Evolutionary conservation across 768 basidiomycete genomes (phyloP).

Genomic region (Pilatotrama ljubarskyi): DNA sequence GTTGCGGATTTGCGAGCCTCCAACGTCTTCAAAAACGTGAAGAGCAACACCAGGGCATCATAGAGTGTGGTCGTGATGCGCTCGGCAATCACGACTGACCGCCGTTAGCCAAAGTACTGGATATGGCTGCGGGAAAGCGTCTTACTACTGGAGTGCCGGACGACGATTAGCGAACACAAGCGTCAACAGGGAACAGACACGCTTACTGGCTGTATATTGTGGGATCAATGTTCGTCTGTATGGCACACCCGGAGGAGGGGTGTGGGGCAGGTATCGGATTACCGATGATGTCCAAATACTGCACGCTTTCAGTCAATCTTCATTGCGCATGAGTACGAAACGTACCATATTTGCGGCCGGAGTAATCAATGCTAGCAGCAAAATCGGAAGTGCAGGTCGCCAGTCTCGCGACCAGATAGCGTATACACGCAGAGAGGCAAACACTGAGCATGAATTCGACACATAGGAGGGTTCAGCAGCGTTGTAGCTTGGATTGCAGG

Average conservation of each 20-base stretch:
- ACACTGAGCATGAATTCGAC: slow-evolving; percentile 11
- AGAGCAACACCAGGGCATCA: slow-evolving; percentile 16
- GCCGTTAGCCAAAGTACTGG: not conserved
- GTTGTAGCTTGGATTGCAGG: no score
- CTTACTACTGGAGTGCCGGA: no score
- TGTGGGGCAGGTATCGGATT: slow-evolving; percentile 11
- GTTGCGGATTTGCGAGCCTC: not conserved
- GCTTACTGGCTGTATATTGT: slow-evolving; percentile 17
- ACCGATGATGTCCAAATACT: slow-evolving; percentile 12
- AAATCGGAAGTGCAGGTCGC: slow-evolving; percentile 18
- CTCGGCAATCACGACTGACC: slow-evolving; percentile 15
- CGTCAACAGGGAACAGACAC: no score
- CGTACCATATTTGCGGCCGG: slow-evolving; percentile 15
- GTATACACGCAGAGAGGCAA: slow-evolving; percentile 21
- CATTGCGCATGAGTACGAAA: not conserved
- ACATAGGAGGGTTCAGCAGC: no score
- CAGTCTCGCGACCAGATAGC: slow-evolving; percentile 24
- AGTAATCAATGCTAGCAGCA: slow-evolving; percentile 19
- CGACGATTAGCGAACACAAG: not conserved
- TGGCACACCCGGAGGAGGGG: slow-evolving; percentile 23
- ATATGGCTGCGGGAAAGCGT: no score
- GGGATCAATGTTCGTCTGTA: not conserved
- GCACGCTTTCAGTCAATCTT: not conserved
- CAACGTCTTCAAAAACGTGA: slow-evolving; percentile 17
- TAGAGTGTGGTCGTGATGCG: slow-evolving; percentile 15